Conservation (phyloP, 2,329 filamentous ascomycete species). For the Intubia oerlemansii region DNA sequence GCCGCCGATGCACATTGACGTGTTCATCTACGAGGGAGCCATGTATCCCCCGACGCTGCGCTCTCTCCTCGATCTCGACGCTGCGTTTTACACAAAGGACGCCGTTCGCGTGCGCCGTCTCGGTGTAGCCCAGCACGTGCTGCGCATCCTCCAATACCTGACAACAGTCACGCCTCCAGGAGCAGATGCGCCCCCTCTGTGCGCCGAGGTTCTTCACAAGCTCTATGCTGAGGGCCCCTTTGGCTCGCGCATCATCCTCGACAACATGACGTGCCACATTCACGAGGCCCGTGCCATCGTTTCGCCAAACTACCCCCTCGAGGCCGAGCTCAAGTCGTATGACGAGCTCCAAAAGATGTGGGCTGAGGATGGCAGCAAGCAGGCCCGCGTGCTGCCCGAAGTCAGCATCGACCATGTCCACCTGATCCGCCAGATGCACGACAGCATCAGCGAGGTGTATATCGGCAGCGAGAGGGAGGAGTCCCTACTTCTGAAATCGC, state of each 20-base stretch:
- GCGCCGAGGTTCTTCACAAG: slow-evolving; percentile 10
- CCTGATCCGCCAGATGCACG: slow-evolving; percentile 31
- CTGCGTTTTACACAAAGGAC: slow-evolving; percentile 34
- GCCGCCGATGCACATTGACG: slow-evolving; percentile 32
- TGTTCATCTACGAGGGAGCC: slow-evolving; percentile 31
- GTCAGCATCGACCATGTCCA: slow-evolving; percentile 28
- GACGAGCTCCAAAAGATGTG: slow-evolving; percentile 21
- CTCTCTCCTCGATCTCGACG: slow-evolving; percentile 23
- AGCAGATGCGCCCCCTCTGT: not conserved
- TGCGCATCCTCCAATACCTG: slow-evolving; percentile 32
- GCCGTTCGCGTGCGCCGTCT: slow-evolving; percentile 22
- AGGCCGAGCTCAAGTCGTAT: slow-evolving; percentile 26
- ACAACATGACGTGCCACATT: slow-evolving; percentile 25
- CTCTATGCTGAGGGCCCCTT: slow-evolving; percentile 29
- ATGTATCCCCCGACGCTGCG: slow-evolving; percentile 17
- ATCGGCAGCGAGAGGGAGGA: slow-evolving; percentile 10
- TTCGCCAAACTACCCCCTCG: slow-evolving; percentile 28
- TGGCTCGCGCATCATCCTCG: slow-evolving; percentile 33
- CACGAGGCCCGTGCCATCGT: slow-evolving; percentile 23
- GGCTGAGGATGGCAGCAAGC: slow-evolving; percentile 12
- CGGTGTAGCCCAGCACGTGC: slow-evolving; percentile 29
- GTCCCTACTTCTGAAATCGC: slow-evolving; percentile 34
- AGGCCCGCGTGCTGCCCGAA: slow-evolving; percentile 17
- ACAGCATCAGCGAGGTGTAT: slow-evolving; percentile 34
- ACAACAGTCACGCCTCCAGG: slow-evolving; percentile 14